Evolutionary conservation across 148 eudicot genomes (phyloP).

Genomic region (Diospyros lotus): DNA sequence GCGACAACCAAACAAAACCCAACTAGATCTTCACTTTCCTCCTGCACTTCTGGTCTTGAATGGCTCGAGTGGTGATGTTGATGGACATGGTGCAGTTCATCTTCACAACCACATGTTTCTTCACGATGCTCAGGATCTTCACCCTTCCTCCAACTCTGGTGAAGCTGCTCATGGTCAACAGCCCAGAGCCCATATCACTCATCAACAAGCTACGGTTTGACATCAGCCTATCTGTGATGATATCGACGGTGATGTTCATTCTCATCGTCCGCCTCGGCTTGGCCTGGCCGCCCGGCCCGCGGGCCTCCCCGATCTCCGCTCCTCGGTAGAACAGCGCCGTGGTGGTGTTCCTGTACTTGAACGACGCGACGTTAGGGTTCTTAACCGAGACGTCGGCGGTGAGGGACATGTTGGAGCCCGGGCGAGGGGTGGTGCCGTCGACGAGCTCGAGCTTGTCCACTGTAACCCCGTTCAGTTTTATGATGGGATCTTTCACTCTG

Average conservation of each 20-base stretch:
- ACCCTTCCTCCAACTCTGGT: conserved; percentile 34
- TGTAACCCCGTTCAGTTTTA: conserved; percentile 20
- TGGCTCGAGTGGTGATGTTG: conserved; percentile 18
- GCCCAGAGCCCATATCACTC: conserved; percentile 14
- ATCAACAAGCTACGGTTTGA: conserved; percentile 9
- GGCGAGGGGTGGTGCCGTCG: conserved; percentile 17
- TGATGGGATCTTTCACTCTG: conserved; percentile 25
- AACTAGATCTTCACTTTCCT: conserved; percentile 32
- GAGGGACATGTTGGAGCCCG: conserved; percentile 34
- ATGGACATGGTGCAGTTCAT: conserved; percentile 36
- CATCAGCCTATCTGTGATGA: conserved; percentile 16
- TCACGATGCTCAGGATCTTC: conserved; percentile 25
- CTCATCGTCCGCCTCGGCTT: conserved; percentile 31
- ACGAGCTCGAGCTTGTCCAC: conserved; percentile 15
- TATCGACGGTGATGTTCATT: conserved; percentile 33
- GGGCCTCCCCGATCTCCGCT: conserved; percentile 26
- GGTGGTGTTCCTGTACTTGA: conserved; percentile 38
- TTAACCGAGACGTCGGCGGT: conserved; percentile 37
- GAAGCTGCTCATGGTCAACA: conserved; percentile 24
- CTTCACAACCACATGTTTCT: conserved; percentile 33
- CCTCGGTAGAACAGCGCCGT: conserved; percentile 26
- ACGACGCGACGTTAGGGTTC: conserved; percentile 38
- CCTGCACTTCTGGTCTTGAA: conserved; percentile 32
- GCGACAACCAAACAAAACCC: neutral
- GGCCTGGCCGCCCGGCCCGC: conserved; percentile 30